These are phyloP conservation scores for Nosema muscidifuracis DNA, from an alignment of 371 early-diverging fungal genomes.

Conservation along the genomic window DNA sequence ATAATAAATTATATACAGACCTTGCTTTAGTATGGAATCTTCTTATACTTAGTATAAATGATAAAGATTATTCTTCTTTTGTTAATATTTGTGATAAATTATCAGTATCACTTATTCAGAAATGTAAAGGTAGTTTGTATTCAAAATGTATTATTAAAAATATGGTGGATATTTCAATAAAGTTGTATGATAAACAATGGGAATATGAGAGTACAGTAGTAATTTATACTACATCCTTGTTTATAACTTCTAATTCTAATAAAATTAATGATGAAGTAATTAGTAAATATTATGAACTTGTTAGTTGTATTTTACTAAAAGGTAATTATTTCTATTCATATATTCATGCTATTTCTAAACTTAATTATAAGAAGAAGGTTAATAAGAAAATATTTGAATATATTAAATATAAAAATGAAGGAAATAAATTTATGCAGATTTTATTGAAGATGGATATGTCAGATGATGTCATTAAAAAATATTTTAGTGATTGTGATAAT, in stretches of 20 bases:
- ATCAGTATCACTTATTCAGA: neutral
- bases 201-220: neutral
- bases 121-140: neutral
- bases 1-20: neutral
- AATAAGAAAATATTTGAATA: neutral
- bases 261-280: neutral
- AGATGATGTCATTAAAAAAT: no score
- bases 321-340: neutral
- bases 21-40: no score
- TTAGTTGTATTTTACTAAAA: conserved; percentile 9
- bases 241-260: neutral
- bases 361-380: neutral
- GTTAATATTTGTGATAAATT: conserved; percentile 1
- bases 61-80: no score
- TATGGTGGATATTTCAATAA: neutral
- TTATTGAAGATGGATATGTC: conserved; percentile 14
- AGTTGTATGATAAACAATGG: neutral
- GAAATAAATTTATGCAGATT: conserved; percentile 7
- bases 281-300: neutral
- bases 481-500: no score
- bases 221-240: neutral
- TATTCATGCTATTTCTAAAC: neutral
- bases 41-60: no score
- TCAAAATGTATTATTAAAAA: no score
- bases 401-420: conserved; percentile 28